Conservation (phyloP, 768 basidiomycete genomes). For the Leccinum subtestaceum region DNA sequence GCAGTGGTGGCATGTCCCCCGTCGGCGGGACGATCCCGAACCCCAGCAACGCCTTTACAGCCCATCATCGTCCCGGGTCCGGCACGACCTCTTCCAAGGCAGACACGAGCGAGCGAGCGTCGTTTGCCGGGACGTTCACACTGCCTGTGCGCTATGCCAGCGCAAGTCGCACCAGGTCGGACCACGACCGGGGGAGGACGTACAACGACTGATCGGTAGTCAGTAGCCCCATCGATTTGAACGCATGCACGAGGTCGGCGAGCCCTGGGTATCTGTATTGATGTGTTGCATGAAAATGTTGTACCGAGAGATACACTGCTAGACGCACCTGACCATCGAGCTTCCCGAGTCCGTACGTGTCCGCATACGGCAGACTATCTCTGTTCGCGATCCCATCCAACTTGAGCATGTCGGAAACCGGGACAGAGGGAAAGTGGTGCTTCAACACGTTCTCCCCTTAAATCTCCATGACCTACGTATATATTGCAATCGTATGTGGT, state of each 20-base stretch:
- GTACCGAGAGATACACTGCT: background rate
- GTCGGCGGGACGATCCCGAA: constrained; percentile 12
- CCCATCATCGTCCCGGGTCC: constrained; percentile 12
- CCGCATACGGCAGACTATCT: constrained; percentile 69
- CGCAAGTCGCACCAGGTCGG: constrained; percentile 37
- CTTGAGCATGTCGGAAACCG: constrained; percentile 55
- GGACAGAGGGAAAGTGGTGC: constrained; percentile 62
- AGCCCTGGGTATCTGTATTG: constrained; percentile 78
- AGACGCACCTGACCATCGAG: constrained; percentile 46
- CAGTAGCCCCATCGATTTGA: constrained; percentile 69
- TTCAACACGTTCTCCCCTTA: constrained; percentile 1
- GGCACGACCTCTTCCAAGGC: constrained; percentile 31
- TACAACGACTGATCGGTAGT: constrained; percentile 29
- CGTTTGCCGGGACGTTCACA: constrained; percentile 4
- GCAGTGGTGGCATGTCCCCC: constrained; percentile 39
- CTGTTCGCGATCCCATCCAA: constrained; percentile 88
- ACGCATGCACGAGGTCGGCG: constrained; percentile 65
- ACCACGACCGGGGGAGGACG: constrained; percentile 28
- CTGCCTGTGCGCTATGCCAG: constrained; percentile 19
- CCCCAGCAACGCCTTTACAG: constrained; percentile 47
- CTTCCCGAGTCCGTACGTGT: constrained; percentile 56
- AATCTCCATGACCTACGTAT: too few relatives aligned
- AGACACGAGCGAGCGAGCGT: constrained; percentile 29
- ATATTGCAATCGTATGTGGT: too few relatives aligned
- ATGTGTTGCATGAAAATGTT: background rate